Evolutionary conservation across 2,329 filamentous ascomycete genomes (phyloP), one percentile per base, ranked within the genome.

Genomic region (Talaromyces sp.): DNA sequence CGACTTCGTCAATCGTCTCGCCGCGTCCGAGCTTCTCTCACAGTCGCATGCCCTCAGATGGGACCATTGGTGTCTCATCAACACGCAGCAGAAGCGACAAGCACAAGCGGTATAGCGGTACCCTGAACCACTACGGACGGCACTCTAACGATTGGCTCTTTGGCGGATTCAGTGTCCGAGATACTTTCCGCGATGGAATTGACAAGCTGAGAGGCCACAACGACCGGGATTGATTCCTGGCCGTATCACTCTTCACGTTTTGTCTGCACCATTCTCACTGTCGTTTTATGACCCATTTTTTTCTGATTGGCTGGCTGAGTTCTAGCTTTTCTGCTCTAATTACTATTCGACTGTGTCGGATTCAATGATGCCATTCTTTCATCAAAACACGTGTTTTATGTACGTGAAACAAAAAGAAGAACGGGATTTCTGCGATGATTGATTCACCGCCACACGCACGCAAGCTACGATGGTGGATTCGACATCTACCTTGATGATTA

Each of bases 131-230:
- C 60, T 79, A 72, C 58, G 80, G 80, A 14, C 75, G 80, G 9
- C 80, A 82, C 66, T 76, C 74, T 19, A 81, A 82, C 58, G 77
- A 81, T 58, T 82, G 80, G 80, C 70, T 82, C 5, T 82, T 82
- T 61, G 74, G 75, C 21, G 77, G 78, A 1, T 78, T 81, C 65
- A 80, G 77, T 64, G 67, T 82, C 3, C 73, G 74, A 4, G 76
- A 79, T 35, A 77, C 78, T 7, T 75, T 79, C 26, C 74, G 73
- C 3, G 77, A 77, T 43, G 73, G 74, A 43, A 69, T 77, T 21
- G 72, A 74, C 35, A 73, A 70, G 61, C 46, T 77, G n/a, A 68
- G 67, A 54, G 62, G 65, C 52, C 60, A 64, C 48, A 54, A 65
- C 17, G 69, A 69, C 4, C 69, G 68, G 59, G 69, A 70, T 55